These are phyloP conservation scores for Suillus brevipes DNA, from an alignment of 768 basidiomycete species.

Conservation along the genomic window DNA sequence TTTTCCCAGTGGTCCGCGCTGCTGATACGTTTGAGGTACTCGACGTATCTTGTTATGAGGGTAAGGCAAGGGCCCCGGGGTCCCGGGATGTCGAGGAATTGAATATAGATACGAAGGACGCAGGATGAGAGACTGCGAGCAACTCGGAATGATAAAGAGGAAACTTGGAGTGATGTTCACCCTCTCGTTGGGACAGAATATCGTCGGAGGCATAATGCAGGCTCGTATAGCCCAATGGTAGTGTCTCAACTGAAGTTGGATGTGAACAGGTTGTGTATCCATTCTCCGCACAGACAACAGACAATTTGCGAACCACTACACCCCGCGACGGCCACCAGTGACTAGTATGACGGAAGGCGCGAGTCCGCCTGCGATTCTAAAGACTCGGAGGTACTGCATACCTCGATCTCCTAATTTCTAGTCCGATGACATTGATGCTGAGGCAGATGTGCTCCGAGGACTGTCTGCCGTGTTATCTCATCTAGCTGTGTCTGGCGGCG, in stretches of 20 bases:
- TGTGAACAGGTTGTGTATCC: background rate
- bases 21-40: conserved; percentile 52
- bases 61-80: background rate
- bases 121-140: background rate
- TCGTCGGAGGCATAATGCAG: conserved; percentile 42
- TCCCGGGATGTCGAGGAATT: background rate
- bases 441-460: too few relatives aligned
- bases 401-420: too few relatives aligned
- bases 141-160: background rate
- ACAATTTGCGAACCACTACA: too few relatives aligned
- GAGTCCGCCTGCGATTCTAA: too few relatives aligned
- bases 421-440: too few relatives aligned
- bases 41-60: conserved; percentile 43
- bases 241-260: conserved; percentile 39
- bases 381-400: too few relatives aligned
- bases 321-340: too few relatives aligned
- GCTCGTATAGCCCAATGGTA: conserved; percentile 44
- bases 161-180: background rate
- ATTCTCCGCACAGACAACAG: too few relatives aligned
- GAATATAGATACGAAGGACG: background rate
- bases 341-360: too few relatives aligned
- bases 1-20: conserved; percentile 61
- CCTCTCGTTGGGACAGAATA: background rate
- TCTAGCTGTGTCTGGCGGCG: too few relatives aligned
- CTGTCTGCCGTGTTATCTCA: too few relatives aligned